Percentiles rank a stretch among this genome's conserved stretches.
Evolutionary conservation across 129 eudicot genomes (phyloP).

Genomic region (Escallonia herrerae): DNA sequence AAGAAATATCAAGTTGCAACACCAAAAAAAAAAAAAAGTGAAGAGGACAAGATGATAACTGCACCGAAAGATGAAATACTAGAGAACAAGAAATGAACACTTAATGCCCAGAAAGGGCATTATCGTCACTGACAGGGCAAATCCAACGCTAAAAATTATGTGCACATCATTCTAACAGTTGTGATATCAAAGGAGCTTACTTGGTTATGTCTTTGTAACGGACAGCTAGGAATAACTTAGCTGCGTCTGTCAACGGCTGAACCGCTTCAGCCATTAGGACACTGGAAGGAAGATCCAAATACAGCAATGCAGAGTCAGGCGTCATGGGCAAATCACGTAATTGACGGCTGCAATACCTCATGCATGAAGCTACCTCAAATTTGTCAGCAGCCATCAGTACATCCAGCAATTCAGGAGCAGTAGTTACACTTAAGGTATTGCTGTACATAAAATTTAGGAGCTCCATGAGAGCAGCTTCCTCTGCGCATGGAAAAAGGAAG

Average conservation of each 20-base stretch:
- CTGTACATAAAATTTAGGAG: constrained; percentile 80
- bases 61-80: not conserved
- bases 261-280: constrained; percentile 77
- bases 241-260: constrained; percentile 76
- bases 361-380: constrained; percentile 75
- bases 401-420: constrained; percentile 59
- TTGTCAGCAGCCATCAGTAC: constrained; percentile 82
- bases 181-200: constrained; percentile 21
- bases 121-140: too few species aligned
- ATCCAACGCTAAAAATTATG: not conserved
- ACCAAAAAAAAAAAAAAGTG: too few species aligned
- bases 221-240: constrained; percentile 61
- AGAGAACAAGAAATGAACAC: too few species aligned
- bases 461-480: constrained; percentile 80
- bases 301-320: constrained; percentile 67
- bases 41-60: not conserved
- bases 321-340: constrained; percentile 68
- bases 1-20: too few species aligned
- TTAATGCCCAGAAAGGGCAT: too few species aligned
- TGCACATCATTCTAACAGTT: too few species aligned
- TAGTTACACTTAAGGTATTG: constrained; percentile 51
- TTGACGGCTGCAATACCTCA: constrained; percentile 61
- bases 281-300: constrained; percentile 69
- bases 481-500: constrained; percentile 26
- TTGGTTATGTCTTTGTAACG: constrained; percentile 68